These are phyloP conservation scores for Hirsutella rhossiliensis DNA, from an alignment of 2,329 filamentous ascomycete species.

Conservation along the genomic window DNA sequence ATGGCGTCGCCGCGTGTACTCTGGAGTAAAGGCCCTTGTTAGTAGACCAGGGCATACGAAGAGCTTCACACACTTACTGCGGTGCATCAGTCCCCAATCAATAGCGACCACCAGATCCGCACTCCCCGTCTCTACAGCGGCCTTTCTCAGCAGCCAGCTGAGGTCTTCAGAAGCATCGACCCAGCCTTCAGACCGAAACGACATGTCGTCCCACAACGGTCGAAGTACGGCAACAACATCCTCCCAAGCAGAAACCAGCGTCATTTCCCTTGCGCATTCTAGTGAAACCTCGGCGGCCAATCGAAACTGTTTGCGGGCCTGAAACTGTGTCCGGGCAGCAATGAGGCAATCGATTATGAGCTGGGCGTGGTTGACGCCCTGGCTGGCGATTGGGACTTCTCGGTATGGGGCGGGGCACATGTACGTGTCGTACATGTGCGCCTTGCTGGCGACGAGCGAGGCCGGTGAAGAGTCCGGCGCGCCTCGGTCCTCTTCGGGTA, in stretches of 20 bases:
- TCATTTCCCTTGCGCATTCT: conserved; percentile 44
- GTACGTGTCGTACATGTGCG: conserved; percentile 52
- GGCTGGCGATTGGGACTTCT: conserved; percentile 39
- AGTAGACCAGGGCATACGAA: too few species aligned
- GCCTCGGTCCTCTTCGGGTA: conserved; percentile 45
- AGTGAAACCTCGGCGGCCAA: conserved; percentile 43
- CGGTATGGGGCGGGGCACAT: conserved; percentile 52
- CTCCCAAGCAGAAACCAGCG: conserved; percentile 36
- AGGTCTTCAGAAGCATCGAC: conserved; percentile 46
- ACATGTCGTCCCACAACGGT: conserved; percentile 44
- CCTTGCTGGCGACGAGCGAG: conserved; percentile 33
- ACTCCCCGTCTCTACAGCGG: conserved; percentile 38
- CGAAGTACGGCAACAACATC: conserved; percentile 40
- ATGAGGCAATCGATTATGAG: conserved; percentile 41
- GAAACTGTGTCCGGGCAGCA: conserved; percentile 40
- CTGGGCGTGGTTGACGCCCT: conserved; percentile 41
- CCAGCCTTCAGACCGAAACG: conserved; percentile 49
- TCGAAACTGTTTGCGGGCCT: conserved; percentile 39
- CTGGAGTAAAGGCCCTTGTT: conserved; percentile 17
- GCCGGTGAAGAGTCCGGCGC: conserved; percentile 35
- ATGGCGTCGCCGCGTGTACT: conserved; percentile 38
- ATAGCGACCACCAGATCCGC: conserved; percentile 46
- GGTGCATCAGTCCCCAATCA: conserved; percentile 53
- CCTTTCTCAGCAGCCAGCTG: conserved; percentile 47
- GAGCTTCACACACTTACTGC: conserved; percentile 27